Base-by-base conservation (phyloP, 257 asterid genomes). In the Lycium barbarum region DNA sequence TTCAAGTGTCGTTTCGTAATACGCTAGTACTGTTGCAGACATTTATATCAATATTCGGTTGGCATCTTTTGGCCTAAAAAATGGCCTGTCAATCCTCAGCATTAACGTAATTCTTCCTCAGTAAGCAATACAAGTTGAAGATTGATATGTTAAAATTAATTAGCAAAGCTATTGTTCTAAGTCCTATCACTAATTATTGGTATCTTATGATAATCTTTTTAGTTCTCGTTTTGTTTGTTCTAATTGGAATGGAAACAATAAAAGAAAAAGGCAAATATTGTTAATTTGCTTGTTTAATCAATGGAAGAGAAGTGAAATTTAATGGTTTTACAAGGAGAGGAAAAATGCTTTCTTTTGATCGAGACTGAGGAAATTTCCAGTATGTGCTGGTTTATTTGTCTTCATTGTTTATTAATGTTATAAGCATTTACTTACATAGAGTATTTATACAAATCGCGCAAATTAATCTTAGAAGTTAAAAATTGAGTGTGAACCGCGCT, bases 171-270 rank as follows among this genome's bases (percentile, higher is more conserved):
- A 14, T 36, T 68, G 76, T 68, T 68, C 76, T 8, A 7, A 70
- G 33, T 70, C 53, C 78, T 26, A 70, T 70, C 78, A 70, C 78
- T 43, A 72, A n/a, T 72, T 72, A 43, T 72, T n/a, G 57, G 36
- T 72, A 43, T 72, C 80, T 72, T 72, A 72, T 18, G 36, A 72
- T 8, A 43, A 72, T 72, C 36, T 18, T 55, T 71, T 18, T 18
- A 35, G 43, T 18, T 43, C 17, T 71, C 55, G 38, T 4, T 71
- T 8, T 68, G 33, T 26, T 26, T 68, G 76, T 68, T 36, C 47
- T 36, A 33, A 68, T 33, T 33, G 2, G n/a, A 33, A n/a, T 6
- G 47, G 73, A 66, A 66, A 66, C 9, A 26, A 26, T 26, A 26
- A 26, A 26, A 26, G 33, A 26, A 26, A 26, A 26, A 26, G 33